Evolutionary conservation across 345 rosid species (phyloP).

Genomic region (Turnera subulata): DNA sequence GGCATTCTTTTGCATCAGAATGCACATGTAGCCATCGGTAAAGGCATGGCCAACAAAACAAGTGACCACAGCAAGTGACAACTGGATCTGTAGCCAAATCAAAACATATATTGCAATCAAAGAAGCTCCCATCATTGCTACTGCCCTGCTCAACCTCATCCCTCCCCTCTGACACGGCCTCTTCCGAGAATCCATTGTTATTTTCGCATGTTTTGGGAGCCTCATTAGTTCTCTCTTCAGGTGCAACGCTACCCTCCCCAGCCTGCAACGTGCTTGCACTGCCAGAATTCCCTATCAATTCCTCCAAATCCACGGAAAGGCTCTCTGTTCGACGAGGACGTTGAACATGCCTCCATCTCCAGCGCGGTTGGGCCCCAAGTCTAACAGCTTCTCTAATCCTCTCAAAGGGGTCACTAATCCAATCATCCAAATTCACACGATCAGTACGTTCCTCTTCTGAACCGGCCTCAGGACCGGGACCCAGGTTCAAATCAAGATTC

Average conservation of each 20-base stretch:
- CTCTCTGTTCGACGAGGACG: constrained; percentile 40
- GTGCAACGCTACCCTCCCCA: constrained; percentile 81
- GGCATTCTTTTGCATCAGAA: constrained; percentile 89
- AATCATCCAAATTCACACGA: constrained; percentile 54
- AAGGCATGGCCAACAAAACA: constrained; percentile 31
- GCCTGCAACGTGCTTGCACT: constrained; percentile 53
- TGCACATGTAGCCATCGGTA: constrained; percentile 30
- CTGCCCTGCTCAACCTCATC: constrained; percentile 51
- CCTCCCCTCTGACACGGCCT: constrained; percentile 46
- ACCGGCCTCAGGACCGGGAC: constrained; percentile 71
- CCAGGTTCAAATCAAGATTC: constrained; percentile 96
- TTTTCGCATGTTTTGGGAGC: constrained; percentile 64
- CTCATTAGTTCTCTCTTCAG: constrained; percentile 64
- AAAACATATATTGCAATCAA: constrained; percentile 30
- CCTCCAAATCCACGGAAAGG: constrained; percentile 57
- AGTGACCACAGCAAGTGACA: constrained; percentile 31
- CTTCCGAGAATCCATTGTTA: constrained; percentile 52
- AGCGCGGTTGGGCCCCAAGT: constrained; percentile 39
- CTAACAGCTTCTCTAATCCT: constrained; percentile 66
- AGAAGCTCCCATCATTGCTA: constrained; percentile 59
- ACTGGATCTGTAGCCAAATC: constrained; percentile 29
- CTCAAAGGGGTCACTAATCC: constrained; percentile 42
- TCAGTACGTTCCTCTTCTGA: constrained; percentile 39
- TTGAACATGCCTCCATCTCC: constrained; percentile 55
- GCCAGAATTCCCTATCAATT: constrained; percentile 44